Conservation (phyloP, 805 yeast genomes). For the Candida incommunis region DNA sequence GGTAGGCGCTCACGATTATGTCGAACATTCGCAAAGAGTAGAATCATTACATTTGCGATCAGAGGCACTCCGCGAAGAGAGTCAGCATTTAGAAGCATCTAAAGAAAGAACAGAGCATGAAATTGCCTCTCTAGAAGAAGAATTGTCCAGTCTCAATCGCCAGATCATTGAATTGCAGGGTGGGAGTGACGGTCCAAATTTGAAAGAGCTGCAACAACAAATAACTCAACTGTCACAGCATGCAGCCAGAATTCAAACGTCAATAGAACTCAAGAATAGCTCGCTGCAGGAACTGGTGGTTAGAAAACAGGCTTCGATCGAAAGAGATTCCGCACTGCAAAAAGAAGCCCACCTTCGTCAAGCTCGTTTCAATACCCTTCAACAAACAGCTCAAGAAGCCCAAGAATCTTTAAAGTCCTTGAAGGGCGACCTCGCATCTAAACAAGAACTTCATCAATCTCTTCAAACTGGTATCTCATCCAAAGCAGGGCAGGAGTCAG, state of each 20-base stretch:
- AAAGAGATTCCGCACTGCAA: constrained; percentile 24
- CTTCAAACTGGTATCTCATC: constrained; percentile 84
- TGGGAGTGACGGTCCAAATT: not conserved
- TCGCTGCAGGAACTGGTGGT: constrained; percentile 39
- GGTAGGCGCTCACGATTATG: constrained; percentile 66
- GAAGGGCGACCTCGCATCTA: constrained; percentile 36
- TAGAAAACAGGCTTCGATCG: constrained; percentile 22
- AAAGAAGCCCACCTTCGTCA: constrained; percentile 12
- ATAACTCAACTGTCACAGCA: constrained; percentile 34
- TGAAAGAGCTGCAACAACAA: not conserved
- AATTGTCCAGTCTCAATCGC: constrained; percentile 42
- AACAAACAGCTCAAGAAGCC: constrained; percentile 30
- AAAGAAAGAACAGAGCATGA: not conserved
- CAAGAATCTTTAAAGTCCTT: constrained; percentile 31
- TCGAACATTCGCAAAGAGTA: constrained; percentile 7
- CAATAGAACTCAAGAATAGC: constrained; percentile 43
- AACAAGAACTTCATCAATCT: constrained; percentile 70
- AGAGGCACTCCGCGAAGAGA: constrained; percentile 1
- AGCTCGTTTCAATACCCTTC: constrained; percentile 16
- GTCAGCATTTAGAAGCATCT: not conserved
- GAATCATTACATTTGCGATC: constrained; percentile 6
- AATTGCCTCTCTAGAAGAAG: not conserved
- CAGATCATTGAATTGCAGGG: constrained; percentile 30
- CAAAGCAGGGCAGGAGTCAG: constrained; percentile 61
- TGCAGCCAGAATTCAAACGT: constrained; percentile 52